phyloP scores from a whole-genome alignment of 345 rosid species.

The Pugionium cornutum region DNA sequence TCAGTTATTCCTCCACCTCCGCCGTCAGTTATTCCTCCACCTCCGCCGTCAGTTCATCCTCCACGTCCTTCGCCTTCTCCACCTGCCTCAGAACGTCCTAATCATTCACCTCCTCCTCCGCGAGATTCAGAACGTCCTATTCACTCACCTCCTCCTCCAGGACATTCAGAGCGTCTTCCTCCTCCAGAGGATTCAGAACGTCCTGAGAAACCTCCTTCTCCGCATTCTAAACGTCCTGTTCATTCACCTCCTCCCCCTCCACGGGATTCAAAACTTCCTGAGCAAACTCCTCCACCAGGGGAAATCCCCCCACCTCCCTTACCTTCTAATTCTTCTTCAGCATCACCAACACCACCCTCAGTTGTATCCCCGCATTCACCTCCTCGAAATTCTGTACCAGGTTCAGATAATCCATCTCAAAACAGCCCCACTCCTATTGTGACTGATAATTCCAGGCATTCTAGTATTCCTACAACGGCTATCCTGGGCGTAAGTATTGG shows the following conservation, averaged over 20 bases:
- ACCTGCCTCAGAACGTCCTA: conserved; percentile 29
- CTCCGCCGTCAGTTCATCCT: conserved; percentile 31
- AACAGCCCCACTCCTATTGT: conserved; percentile 37
- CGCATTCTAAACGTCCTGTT: neutral
- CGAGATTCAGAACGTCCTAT: neutral
- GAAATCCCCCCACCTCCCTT: conserved; percentile 46
- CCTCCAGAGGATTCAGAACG: conserved; percentile 31
- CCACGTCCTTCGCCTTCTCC: conserved; percentile 42
- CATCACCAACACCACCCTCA: conserved; percentile 44
- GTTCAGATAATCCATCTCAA: conserved; percentile 34
- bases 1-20: conserved; percentile 37
- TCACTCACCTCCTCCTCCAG: conserved; percentile 23
- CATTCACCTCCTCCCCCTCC: conserved; percentile 7
- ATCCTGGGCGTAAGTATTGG: conserved; percentile 55
- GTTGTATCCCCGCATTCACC: conserved; percentile 47
- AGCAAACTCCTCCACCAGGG: conserved; percentile 42
- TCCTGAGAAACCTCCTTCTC: conserved; percentile 23
- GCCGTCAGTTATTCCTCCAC: conserved; percentile 25
- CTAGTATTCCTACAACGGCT: conserved; percentile 47
- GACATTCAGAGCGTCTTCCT: neutral
- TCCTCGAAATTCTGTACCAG: conserved; percentile 33
- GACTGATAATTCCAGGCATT: conserved; percentile 38
- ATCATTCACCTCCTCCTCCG: conserved; percentile 25
- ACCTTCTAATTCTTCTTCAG: conserved; percentile 46
- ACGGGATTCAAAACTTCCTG: conserved; percentile 21